phyloP scores from a whole-genome alignment of 208 protist genomes.

The Tritrichomonas foetus region DNA sequence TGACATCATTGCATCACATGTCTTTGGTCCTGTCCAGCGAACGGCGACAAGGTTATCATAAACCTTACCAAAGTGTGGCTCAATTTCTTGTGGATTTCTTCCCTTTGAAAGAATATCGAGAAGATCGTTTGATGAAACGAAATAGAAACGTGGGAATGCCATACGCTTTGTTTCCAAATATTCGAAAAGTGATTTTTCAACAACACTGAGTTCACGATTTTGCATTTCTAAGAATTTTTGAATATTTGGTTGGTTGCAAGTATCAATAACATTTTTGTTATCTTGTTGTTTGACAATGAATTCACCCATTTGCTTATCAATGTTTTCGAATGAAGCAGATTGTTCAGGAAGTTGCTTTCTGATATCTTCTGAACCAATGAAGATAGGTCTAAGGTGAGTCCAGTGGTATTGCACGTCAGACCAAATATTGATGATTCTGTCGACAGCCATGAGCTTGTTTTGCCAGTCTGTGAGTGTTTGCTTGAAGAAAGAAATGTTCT shows the following conservation, averaged over 20 bases:
- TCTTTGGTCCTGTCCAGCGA: constrained; percentile 54
- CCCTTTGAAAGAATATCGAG: constrained; percentile 74
- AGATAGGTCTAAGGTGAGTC: constrained; percentile 92
- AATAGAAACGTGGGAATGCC: constrained; percentile 79
- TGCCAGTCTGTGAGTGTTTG: constrained; percentile 82
- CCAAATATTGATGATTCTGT: constrained; percentile 86
- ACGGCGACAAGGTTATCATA: constrained; percentile 65
- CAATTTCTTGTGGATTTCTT: constrained; percentile 63
- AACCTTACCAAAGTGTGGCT: constrained; percentile 65
- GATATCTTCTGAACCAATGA: constrained; percentile 92
- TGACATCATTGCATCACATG: constrained; percentile 41
- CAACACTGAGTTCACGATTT: not conserved
- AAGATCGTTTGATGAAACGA: constrained; percentile 68
- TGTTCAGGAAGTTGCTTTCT: constrained; percentile 87
- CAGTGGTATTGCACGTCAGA: constrained; percentile 90
- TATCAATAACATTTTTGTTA: constrained; percentile 62
- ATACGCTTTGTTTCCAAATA: constrained; percentile 66
- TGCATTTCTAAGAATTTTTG: constrained; percentile 45
- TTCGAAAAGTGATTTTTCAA: constrained; percentile 37
- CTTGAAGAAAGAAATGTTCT: constrained; percentile 88
- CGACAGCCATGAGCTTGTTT: constrained; percentile 80
- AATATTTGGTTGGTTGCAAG: constrained; percentile 72
- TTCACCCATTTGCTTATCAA: constrained; percentile 35
- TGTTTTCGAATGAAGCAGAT: constrained; percentile 64
- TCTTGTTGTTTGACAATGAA: constrained; percentile 13